phyloP scores from a whole-genome alignment of 306 rosid species.

The Glycyrrhiza uralensis region DNA sequence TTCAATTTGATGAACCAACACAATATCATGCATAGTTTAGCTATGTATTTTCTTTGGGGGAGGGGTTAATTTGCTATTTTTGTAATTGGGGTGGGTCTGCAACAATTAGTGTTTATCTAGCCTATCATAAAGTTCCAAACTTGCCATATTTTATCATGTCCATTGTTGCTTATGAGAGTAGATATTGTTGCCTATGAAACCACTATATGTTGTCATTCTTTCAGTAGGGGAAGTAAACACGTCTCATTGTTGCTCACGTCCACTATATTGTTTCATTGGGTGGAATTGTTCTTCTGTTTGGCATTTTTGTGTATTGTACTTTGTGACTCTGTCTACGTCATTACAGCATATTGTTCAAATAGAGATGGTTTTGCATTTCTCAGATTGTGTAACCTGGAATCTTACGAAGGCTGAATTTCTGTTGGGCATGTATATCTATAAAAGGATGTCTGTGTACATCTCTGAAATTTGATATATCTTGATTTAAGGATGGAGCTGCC shows the following conservation, averaged over 20 bases:
- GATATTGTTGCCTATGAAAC: background rate
- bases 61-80: background rate
- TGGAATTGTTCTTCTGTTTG: background rate
- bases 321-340: background rate
- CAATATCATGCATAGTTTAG: background rate
- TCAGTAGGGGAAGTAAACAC: background rate
- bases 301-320: conserved; percentile 3
- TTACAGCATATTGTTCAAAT: background rate
- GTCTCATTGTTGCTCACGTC: background rate
- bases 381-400: conserved; percentile 20
- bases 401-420: conserved; percentile 29
- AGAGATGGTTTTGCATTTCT: conserved; percentile 14
- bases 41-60: background rate
- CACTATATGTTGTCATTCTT: background rate
- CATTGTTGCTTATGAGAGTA: background rate
- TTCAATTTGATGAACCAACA: background rate
- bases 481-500: conserved; percentile 76
- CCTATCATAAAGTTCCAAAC: background rate
- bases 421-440: conserved; percentile 36
- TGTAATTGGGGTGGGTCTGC: background rate
- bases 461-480: conserved; percentile 60
- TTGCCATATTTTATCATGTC: background rate
- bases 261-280: background rate
- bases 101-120: conserved; percentile 6
- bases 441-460: conserved; percentile 39